These are phyloP conservation scores for Venturia asperata DNA, from an alignment of 2,329 filamentous ascomycete species.

Conservation along the genomic window DNA sequence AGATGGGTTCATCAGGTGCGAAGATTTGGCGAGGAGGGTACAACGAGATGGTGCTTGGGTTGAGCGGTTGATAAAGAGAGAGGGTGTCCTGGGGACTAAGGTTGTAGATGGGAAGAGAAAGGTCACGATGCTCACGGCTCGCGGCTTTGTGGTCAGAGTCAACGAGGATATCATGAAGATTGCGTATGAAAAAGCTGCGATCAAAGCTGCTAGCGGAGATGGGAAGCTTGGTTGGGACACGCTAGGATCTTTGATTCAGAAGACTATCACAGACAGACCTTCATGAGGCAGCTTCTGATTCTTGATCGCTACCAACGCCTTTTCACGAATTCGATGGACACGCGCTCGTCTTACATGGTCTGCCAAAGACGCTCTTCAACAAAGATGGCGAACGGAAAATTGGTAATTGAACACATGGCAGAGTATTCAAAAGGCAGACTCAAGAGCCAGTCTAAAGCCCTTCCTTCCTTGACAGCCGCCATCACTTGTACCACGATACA, in stretches of 20 bases:
- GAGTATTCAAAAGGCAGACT: neutral
- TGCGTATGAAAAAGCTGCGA: slow-evolving; percentile 34
- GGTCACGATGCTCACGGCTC: slow-evolving; percentile 35
- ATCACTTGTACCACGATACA: neutral
- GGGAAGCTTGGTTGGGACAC: slow-evolving; percentile 32
- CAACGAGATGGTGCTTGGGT: slow-evolving; percentile 39
- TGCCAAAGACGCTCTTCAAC: neutral
- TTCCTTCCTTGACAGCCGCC: neutral
- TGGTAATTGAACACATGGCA: neutral
- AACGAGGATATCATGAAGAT: slow-evolving; percentile 33
- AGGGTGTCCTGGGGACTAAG: slow-evolving; percentile 32
- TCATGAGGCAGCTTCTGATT: neutral
- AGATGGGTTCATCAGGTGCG: slow-evolving; percentile 31
- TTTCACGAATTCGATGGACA: neutral
- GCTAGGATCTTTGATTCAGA: slow-evolving; percentile 35
- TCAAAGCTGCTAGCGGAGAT: slow-evolving; percentile 23
- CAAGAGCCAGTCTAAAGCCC: too few species aligned
- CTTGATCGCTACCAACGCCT: neutral
- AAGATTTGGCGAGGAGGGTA: slow-evolving; percentile 35
- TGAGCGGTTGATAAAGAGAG: slow-evolving; percentile 35
- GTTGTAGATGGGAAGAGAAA: slow-evolving; percentile 26
- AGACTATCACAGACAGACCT: slow-evolving; percentile 26
- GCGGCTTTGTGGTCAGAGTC: slow-evolving; percentile 38
- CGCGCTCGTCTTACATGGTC: neutral
- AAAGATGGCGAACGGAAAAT: neutral